Percentiles rank a stretch among this genome's conserved stretches.
Evolutionary conservation across 129 eudicot species (phyloP).

Genomic region (Chrysanthemum makinoi): DNA sequence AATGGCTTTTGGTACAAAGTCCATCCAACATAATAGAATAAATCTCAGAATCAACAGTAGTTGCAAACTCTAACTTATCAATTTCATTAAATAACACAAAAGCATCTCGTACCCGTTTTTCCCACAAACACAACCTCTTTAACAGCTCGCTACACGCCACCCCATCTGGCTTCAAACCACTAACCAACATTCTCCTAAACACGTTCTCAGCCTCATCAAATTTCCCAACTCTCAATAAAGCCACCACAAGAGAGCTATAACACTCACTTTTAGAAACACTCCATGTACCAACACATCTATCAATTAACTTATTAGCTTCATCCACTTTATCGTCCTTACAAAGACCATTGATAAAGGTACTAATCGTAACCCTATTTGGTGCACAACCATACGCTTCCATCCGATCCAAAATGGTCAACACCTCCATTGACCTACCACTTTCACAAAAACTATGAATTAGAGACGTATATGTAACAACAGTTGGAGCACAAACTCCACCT

Average conservation of each 20-base stretch:
- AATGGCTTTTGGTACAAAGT: conserved; percentile 40
- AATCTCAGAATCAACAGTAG: conserved; percentile 56
- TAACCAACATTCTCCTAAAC: conserved; percentile 62
- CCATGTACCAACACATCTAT: conserved; percentile 34
- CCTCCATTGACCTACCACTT: conserved; percentile 48
- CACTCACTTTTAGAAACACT: conserved; percentile 48
- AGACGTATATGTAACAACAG: conserved; percentile 63
- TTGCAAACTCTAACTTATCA: conserved; percentile 43
- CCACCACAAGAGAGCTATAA: conserved; percentile 65
- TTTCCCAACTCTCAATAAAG: conserved; percentile 42
- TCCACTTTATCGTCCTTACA: conserved; percentile 50
- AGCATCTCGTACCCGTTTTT: conserved; percentile 52
- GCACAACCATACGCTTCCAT: conserved; percentile 54
- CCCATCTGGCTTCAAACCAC: conserved; percentile 64
- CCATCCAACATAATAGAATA: conserved; percentile 56
- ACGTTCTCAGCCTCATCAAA: conserved; percentile 55
- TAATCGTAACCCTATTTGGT: conserved; percentile 57
- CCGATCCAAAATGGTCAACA: conserved; percentile 57
- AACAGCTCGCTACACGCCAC: conserved; percentile 57
- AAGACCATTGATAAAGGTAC: conserved; percentile 58
- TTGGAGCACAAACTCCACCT: conserved; percentile 56
- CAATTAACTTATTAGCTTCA: conserved; percentile 63
- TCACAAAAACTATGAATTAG: conserved; percentile 60
- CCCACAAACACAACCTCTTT: conserved; percentile 41
- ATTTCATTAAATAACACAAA: conserved; percentile 49